Evolutionary conservation across 192 early-diverging fungal genomes (phyloP).

Genomic region (Gigaspora rosea): DNA sequence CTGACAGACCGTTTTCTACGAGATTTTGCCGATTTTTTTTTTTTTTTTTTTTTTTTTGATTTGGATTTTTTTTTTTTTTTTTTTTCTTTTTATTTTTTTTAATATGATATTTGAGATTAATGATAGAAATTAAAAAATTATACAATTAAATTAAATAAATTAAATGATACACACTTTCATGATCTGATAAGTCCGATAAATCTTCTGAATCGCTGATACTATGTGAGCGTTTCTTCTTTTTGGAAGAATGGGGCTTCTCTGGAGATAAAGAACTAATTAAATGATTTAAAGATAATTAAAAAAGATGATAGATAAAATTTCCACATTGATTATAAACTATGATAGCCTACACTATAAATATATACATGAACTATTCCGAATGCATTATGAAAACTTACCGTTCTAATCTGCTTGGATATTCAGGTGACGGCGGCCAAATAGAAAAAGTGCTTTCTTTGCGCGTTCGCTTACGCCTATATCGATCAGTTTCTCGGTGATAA

Average conservation of each 20-base stretch:
- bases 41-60: not conserved
- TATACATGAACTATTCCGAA: too few species aligned
- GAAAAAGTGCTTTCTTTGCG: slow-evolving; percentile 6
- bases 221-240: not conserved
- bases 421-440: slow-evolving; percentile 22
- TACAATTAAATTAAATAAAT: not conserved
- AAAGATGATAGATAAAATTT: not conserved
- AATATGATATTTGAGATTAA: not conserved
- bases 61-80: too few species aligned
- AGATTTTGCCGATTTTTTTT: not conserved
- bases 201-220: not conserved
- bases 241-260: not conserved
- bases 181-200: not conserved
- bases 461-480: too few species aligned
- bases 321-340: not conserved
- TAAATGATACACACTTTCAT: not conserved
- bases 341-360: too few species aligned
- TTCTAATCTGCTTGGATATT: not conserved
- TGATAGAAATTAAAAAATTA: not conserved
- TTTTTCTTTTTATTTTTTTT: not conserved
- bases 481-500: too few species aligned
- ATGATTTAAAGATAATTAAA: too few species aligned
- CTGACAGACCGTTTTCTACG: not conserved
- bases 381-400: not conserved
- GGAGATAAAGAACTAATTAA: not conserved